Evolutionary conservation across 176 grass and related monocot genomes (phyloP), one percentile per base, ranked within the genome.

Genomic region (Juncus effusus): DNA sequence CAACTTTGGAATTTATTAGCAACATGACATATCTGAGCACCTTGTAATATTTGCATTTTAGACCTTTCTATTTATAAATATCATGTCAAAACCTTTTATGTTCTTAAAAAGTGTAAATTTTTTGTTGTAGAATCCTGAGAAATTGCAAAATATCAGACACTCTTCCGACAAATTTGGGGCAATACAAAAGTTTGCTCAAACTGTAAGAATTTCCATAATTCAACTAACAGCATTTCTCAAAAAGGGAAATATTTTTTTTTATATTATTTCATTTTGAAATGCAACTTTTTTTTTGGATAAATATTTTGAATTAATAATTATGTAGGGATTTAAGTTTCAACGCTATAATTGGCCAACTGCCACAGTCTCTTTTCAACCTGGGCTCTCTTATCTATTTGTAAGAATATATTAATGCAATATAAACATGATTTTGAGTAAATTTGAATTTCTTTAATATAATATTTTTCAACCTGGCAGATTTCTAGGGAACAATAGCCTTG

Each of bases 241-340:
- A 10, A 38, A 36, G 36, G 19, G 19, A 28, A 28, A 0, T 45
- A 7, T 47, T 9, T 47, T 47, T 9, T 47, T 47, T 47, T 47
- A 47, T 47, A 47, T 47, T 47, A 6, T 47, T 47, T 47, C 44
- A 47, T 47, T 47, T 47, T 47, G 44, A 47, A 47, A 47, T 47
- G 44, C 6, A 5, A 47, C 7, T 40, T 38, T 74, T 5, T 40
- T 28, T 28, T 28, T 28, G 19, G 19, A 28, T 28, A 28, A 28
- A 28, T 28, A 28, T 28, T 28, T 28, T 28, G 19, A 28, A 28
- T 28, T 28, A 28, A 28, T 28, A 28, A 28, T 28, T 28, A 28
- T 63, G 5, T 68, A 96, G 91, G 61, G 91, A 96, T 82, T 82
- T 96, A 74, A 96, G 92, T 67, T 92, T 92, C 71, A 88, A 97